phyloP scores from a whole-genome alignment of 805 yeast species.

The Starmera caribaea region DNA sequence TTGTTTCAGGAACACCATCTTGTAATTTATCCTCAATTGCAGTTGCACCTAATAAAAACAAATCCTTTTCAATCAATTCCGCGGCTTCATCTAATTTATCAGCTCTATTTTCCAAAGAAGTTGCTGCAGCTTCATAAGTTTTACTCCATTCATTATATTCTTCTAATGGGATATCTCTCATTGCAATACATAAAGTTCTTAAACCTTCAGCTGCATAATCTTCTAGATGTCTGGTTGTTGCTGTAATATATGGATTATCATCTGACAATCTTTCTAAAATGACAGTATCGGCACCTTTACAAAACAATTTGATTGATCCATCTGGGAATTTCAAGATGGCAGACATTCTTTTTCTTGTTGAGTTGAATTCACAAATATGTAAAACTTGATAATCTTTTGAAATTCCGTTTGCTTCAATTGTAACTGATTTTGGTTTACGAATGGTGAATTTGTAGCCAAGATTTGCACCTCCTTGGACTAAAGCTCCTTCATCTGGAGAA shows the following conservation, averaged over 20 bases:
- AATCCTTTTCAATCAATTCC: constrained; percentile 71
- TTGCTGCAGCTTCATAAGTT: constrained; percentile 68
- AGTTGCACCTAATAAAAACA: constrained; percentile 87
- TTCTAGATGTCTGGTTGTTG: constrained; percentile 81
- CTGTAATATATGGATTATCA: constrained; percentile 69
- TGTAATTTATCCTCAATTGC: constrained; percentile 97
- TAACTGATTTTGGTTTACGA: constrained; percentile 77
- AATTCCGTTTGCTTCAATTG: constrained; percentile 41
- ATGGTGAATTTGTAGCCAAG: constrained; percentile 78
- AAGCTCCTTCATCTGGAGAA: constrained; percentile 98
- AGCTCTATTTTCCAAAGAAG: constrained; percentile 66
- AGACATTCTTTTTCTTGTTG: constrained; percentile 96
- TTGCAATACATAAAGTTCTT: constrained; percentile 88
- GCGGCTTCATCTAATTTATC: constrained; percentile 81
- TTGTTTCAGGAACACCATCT: constrained; percentile 98
- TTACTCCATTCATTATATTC: constrained; percentile 70
- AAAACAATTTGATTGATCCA: constrained; percentile 77
- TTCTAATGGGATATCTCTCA: constrained; percentile 65
- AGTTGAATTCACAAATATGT: constrained; percentile 92
- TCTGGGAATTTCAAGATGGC: constrained; percentile 92
- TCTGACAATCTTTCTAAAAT: constrained; percentile 73
- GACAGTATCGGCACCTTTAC: constrained; percentile 98
- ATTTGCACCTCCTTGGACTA: constrained; percentile 91
- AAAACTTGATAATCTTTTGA: constrained; percentile 65
- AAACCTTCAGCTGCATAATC: constrained; percentile 96